Base-by-base conservation (phyloP, 257 asterid genomes). In the Salvia rosmarinus region DNA sequence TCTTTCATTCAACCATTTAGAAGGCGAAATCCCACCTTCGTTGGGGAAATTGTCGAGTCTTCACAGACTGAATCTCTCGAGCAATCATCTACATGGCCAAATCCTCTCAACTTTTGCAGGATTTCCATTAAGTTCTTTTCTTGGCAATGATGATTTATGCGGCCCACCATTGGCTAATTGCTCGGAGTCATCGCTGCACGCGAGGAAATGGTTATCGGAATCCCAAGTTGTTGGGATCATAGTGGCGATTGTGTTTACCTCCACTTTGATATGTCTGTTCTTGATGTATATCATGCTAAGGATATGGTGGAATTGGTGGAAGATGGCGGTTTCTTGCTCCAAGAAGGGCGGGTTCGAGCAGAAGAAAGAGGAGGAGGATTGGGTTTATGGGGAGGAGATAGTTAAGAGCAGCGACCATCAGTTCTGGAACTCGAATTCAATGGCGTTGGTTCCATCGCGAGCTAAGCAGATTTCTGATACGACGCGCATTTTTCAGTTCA, bases 301-400 rank as follows among this genome's bases (percentile, higher is more conserved):
- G 80, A 89, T 93, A 14, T 90, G 95, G 95, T 86, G 89, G 85
- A 89, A 89, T 57, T 93, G 98, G 98, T 80, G 97, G 64, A 88
- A 81, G 14, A 94, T 89, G 21, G 83, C 92, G 1, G 66, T 93
- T 78, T 82, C 96, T n/a, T 90, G 97, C 85, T 83, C 96, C 16
- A 95, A 85, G 34, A 87, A 75, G 0, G 87, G 84, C 0, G 85
- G 72, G 1, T 14, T 49, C 5, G 88, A 79, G 40, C 34, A 54
- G 30, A 78, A 78, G 59, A 80, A 73, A 13, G 93, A 82, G 21
- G 88, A 81, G 30, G 90, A 78, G 13, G 79, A 83, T 35, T 87
- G 96, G 87, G 95, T 83, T 8, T 82, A 69, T 64, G 88, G 85
- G 8, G 98, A 78, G 55, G 95, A 86, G 80, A 79, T 74, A 0